phyloP scores from a whole-genome alignment of 352 stramenopile genomes.

The Phytophthora multivora region DNA sequence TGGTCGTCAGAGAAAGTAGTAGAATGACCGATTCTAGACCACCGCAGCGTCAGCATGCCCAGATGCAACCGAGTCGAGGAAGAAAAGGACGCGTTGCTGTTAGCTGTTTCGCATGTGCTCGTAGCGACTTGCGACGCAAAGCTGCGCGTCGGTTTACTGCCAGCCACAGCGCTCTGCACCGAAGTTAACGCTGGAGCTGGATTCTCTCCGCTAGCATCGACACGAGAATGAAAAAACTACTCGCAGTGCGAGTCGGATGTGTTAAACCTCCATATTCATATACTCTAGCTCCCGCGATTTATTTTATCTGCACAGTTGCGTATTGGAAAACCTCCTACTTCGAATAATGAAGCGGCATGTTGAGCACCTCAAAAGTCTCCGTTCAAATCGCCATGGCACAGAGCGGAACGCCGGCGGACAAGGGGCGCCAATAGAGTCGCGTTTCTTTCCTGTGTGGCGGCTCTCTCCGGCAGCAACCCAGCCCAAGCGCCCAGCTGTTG shows the following conservation, averaged over 20 bases:
- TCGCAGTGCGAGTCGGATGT: slow-evolving; percentile 29
- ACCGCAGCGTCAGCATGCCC: slow-evolving; percentile 30
- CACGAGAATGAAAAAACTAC: slow-evolving; percentile 38
- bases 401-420: slow-evolving; percentile 29
- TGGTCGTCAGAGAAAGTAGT: slow-evolving; percentile 28
- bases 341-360: slow-evolving; percentile 29
- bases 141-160: slow-evolving; percentile 34
- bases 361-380: slow-evolving; percentile 15
- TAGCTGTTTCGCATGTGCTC: slow-evolving; percentile 34
- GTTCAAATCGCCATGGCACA: slow-evolving; percentile 27
- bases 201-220: slow-evolving; percentile 41
- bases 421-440: slow-evolving; percentile 14
- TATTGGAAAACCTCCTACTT: slow-evolving; percentile 7
- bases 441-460: slow-evolving; percentile 24
- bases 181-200: slow-evolving; percentile 21
- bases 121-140: slow-evolving; percentile 20
- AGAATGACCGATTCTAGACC: slow-evolving; percentile 31
- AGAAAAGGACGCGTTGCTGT: slow-evolving; percentile 39
- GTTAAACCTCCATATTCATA: slow-evolving; percentile 18
- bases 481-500: slow-evolving; percentile 29
- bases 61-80: slow-evolving; percentile 31
- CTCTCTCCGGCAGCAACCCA: slow-evolving; percentile 34
- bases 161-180: slow-evolving; percentile 27
- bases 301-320: not conserved
- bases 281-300: not conserved